Evolutionary conservation across 164 flowering plant genomes (phyloP).

Genomic region (Magnolia sinica): DNA sequence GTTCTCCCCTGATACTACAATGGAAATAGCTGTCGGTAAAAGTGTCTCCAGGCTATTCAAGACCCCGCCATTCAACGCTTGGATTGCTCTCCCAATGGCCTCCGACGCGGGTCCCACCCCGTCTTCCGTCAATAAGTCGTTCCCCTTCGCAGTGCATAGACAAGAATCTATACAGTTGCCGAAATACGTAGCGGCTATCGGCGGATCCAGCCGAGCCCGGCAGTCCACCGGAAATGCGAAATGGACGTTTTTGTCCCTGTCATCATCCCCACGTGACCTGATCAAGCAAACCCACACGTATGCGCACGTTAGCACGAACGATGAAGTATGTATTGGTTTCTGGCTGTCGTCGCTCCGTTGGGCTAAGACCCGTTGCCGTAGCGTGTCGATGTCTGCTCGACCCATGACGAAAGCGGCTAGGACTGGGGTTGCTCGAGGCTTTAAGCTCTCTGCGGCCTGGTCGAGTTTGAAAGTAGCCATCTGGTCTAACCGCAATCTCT

Average conservation of each 20-base stretch:
- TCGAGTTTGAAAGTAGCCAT: background rate
- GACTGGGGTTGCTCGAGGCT: background rate
- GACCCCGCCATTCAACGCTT: constrained; percentile 8
- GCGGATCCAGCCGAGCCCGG: constrained; percentile 19
- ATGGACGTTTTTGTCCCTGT: background rate
- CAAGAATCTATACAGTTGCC: constrained; percentile 41
- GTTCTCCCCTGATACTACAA: background rate
- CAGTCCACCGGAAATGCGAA: constrained; percentile 21
- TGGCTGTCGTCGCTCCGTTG: background rate
- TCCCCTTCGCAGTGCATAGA: background rate
- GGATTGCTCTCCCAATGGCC: constrained; percentile 21
- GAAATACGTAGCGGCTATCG: constrained; percentile 35
- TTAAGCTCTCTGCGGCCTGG: background rate
- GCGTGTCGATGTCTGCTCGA: constrained; percentile 13
- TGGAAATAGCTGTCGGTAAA: background rate
- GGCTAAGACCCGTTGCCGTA: constrained; percentile 16
- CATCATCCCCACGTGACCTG: background rate
- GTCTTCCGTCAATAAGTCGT: constrained; percentile 22
- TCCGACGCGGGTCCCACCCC: constrained; percentile 31
- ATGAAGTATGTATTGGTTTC: constrained; percentile 5
- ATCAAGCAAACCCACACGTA: constrained; percentile 24
- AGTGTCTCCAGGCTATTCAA: constrained; percentile 16
- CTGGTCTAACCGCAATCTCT: background rate
- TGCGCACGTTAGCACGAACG: constrained; percentile 25
- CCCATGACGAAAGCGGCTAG: background rate